Conservation (phyloP, 495 filamentous ascomycete genomes). For the Penicillium macrosclerotiorum region DNA sequence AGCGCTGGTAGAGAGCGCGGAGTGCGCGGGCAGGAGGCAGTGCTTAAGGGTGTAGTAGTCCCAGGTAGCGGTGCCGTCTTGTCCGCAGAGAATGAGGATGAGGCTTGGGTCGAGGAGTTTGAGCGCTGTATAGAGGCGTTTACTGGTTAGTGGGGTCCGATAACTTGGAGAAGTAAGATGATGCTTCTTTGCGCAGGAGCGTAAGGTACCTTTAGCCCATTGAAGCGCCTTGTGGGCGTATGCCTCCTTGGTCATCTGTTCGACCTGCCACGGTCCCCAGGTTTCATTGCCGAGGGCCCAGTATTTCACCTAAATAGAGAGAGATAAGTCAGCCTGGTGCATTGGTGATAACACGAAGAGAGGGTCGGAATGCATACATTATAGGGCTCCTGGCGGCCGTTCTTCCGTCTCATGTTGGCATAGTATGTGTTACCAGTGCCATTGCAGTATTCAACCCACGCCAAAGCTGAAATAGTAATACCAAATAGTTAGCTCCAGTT, state of each 20-base stretch:
- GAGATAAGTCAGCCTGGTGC: slow-evolving; percentile 4
- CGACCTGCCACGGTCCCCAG: slow-evolving; percentile 80
- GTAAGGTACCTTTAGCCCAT: slow-evolving; percentile 71
- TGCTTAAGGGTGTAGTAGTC: slow-evolving; percentile 69
- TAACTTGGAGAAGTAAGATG: no score
- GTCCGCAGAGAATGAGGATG: slow-evolving; percentile 67
- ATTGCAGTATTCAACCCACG: slow-evolving; percentile 83
- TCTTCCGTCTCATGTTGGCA: slow-evolving; percentile 69
- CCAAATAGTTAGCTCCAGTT: no score
- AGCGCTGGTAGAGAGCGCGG: slow-evolving; percentile 39
- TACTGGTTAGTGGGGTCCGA: not conserved
- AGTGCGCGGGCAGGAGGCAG: slow-evolving; percentile 47
- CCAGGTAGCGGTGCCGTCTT: slow-evolving; percentile 66
- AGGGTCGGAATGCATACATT: slow-evolving; percentile 41
- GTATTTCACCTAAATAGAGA: slow-evolving; percentile 61
- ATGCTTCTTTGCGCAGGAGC: no score
- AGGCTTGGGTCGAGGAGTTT: slow-evolving; percentile 71
- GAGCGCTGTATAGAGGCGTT: slow-evolving; percentile 43
- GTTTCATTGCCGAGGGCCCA: slow-evolving; percentile 72
- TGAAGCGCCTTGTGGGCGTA: slow-evolving; percentile 75
- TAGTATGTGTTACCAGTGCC: slow-evolving; percentile 69
- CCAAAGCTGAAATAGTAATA: slow-evolving; percentile 46
- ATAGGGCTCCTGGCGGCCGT: slow-evolving; percentile 71
- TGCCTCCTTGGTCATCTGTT: slow-evolving; percentile 69
- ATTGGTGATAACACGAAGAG: no score